Evolutionary conservation across 176 grass and related monocot species (phyloP).

Genomic region (Aegilops bicornis): DNA sequence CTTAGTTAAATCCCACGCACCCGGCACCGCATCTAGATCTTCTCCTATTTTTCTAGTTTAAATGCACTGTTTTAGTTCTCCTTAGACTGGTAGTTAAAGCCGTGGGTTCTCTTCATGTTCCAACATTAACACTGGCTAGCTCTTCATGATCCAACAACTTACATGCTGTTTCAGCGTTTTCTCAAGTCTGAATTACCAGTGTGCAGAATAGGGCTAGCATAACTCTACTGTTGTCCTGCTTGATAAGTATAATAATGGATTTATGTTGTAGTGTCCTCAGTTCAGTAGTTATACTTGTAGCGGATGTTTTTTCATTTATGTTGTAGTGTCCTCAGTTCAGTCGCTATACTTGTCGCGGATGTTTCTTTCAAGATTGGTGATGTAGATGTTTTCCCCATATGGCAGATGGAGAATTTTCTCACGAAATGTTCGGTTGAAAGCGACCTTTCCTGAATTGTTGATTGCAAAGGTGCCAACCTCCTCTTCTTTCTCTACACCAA

Average conservation of each 20-base stretch:
- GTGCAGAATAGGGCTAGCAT: neutral
- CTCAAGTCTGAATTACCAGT: neutral
- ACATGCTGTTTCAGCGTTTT: neutral
- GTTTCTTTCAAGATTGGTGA: constrained; percentile 5
- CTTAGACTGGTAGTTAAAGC: neutral
- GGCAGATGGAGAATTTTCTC: constrained; percentile 17
- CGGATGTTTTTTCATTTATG: constrained; percentile 6
- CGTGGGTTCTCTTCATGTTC: neutral
- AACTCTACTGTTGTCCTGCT: neutral
- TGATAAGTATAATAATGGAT: neutral
- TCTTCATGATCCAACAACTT: neutral
- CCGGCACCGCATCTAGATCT: neutral
- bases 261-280: neutral
- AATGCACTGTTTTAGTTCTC: neutral
- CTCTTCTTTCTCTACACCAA: neutral
- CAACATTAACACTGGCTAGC: neutral
- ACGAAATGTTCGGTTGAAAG: neutral
- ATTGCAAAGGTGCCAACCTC: constrained; percentile 19
- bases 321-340: neutral
- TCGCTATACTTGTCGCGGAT: constrained; percentile 15
- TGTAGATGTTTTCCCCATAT: neutral
- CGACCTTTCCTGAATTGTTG: constrained; percentile 22
- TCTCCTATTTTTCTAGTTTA: neutral
- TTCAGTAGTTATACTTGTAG: constrained; percentile 5
- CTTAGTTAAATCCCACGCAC: neutral